Evolutionary conservation across 495 filamentous ascomycete genomes (phyloP).

Genomic region (Hypoxylon trugodes): DNA sequence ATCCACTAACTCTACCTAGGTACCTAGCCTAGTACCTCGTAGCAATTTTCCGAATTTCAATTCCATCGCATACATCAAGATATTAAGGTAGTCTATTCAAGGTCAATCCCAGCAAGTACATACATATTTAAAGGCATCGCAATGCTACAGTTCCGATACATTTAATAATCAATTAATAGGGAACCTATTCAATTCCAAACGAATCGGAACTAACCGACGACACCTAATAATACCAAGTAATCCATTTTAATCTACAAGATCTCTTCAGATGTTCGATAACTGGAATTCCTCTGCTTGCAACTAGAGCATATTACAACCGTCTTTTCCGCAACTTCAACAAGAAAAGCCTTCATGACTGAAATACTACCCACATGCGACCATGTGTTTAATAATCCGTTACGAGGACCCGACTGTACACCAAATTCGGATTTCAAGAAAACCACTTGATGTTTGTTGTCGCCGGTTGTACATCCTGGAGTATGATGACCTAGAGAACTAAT

Average conservation of each 20-base stretch:
- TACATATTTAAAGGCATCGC: too few relatives aligned
- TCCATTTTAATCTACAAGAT: conserved; percentile 8
- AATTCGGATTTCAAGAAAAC: conserved; percentile 31
- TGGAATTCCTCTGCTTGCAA: conserved; percentile 30
- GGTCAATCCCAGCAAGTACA: too few relatives aligned
- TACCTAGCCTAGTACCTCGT: too few relatives aligned
- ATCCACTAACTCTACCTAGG: too few relatives aligned
- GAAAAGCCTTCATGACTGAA: conserved; percentile 22
- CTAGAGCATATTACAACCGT: conserved; percentile 32
- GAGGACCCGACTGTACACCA: conserved; percentile 27
- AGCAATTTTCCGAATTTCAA: too few relatives aligned
- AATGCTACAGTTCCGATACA: too few relatives aligned
- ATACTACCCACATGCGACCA: conserved; percentile 28
- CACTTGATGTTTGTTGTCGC: conserved; percentile 31
- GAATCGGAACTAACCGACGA: too few relatives aligned
- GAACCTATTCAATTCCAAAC: too few relatives aligned
- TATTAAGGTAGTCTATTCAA: too few relatives aligned
- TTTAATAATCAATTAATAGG: too few relatives aligned
- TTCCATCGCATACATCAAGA: too few relatives aligned
- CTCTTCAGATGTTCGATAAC: conserved; percentile 33
- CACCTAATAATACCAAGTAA: not conserved
- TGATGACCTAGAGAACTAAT: conserved; percentile 29
- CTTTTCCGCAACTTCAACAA: conserved; percentile 33
- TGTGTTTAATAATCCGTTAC: conserved; percentile 14
- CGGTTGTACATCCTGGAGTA: conserved; percentile 19